A percentile compares a stretch with the other conserved stretches of the same genome.
Evolutionary conservation across 164 flowering plant species (phyloP).

Genomic region (Vitis riparia): DNA sequence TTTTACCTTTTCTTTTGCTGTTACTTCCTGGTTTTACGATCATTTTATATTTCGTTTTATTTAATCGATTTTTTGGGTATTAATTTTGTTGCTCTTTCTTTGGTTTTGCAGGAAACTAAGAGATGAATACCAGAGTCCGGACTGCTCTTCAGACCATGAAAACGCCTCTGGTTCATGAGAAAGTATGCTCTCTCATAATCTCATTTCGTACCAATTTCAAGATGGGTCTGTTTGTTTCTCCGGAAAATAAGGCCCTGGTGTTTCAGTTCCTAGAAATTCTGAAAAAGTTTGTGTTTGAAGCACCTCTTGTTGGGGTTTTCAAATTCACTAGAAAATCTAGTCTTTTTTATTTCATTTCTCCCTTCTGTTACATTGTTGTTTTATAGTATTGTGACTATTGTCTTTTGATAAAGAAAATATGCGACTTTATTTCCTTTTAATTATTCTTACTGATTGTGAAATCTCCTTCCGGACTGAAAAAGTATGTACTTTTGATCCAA

Average conservation of each 20-base stretch:
- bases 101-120: constrained; percentile 7
- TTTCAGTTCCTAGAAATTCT: too few relatives aligned
- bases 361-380: too few relatives aligned
- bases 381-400: too few relatives aligned
- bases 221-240: background rate
- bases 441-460: background rate
- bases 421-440: background rate
- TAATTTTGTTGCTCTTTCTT: background rate
- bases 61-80: background rate
- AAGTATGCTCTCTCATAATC: constrained; percentile 29
- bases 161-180: constrained; percentile 38
- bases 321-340: background rate
- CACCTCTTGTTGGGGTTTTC: background rate
- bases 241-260: background rate
- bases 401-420: background rate
- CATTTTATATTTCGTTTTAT: background rate
- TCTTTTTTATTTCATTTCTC: too few relatives aligned
- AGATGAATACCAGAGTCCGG: constrained; percentile 45
- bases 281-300: too few relatives aligned
- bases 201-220: background rate
- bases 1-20: background rate
- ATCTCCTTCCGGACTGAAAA: constrained; percentile 1
- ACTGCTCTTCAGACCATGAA: constrained; percentile 41
- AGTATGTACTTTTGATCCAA: constrained; percentile 24
- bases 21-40: background rate